Base-by-base conservation (phyloP, 805 yeast genomes). In the Danielozyma ontarioensis region DNA sequence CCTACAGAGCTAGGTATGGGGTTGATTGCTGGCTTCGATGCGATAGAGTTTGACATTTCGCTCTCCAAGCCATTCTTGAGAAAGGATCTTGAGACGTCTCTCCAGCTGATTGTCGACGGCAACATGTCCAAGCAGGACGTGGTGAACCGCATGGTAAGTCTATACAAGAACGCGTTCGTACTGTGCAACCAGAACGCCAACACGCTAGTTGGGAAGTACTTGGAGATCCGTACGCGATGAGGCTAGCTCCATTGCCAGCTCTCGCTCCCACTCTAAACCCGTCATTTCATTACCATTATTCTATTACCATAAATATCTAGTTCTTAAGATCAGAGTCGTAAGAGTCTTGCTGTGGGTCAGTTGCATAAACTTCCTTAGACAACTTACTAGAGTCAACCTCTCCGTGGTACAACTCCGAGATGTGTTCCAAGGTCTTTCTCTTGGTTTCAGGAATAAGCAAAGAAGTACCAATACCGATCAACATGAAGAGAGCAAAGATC, bases 401-500 rank as follows among this genome's bases (percentile, higher is more conserved):
- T 55, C 80, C 96, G 56, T 87, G 96, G 52, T 78, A 77, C 55
- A 74, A 76, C 65, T 84, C 95, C 46, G 79, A 63, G 41, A 87
- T 74, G 58, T 85, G 80, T 72, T 87, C 96, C 50, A 87, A 74
- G 31, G 96, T 84, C 76, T 76, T 78, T 73, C 95, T 79, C 78
- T 83, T 84, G 41, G 96, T 86, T 72, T 87, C 96, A 50, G 95
- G 95, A 45, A 86, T 66, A 51, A 84, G 71, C 34, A 83, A 56
- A 11, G 93, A 62, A 27, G 78, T 59, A 51, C 71, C 62, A 48
- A 77, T 48, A 70, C 96, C 96, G 32, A 80, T 46, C 64, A 87
- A 71, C 96, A 87, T 87, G 76, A 87, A 87, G 35, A 87, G 70
- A 14, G 96, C 95, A 59, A 83, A 87, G 57, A 87, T 86, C 69